Evolutionary conservation across 805 yeast genomes (phyloP), one percentile per base, ranked within the genome.

Genomic region (Middelhovenomyces tepae): DNA sequence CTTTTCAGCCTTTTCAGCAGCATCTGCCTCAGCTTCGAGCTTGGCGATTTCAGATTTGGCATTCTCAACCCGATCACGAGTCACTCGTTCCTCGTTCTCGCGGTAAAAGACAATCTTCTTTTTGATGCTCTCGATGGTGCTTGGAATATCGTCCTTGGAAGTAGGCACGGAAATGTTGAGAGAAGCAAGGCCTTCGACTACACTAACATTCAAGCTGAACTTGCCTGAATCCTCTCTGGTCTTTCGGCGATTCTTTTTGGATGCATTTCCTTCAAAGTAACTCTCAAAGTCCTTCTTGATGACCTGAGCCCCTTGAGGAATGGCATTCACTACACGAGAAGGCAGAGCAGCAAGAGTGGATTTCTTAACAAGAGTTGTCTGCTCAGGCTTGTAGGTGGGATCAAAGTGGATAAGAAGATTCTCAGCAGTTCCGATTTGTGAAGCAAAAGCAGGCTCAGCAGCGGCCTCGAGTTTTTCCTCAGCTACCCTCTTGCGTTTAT

Each of bases 111-210:
- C 65, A 52, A 83, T 72, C 58, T 91, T 86, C 47, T 67, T 71
- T 66, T 76, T 74, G 60, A 89, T 73, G 45, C 73, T 65, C 33
- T 66, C 74, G 50, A 82, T 59, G 42, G 89, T 73, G 28, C 60
- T 59, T 20, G 78, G 67, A 44, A 79, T 75, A 35, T 82, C 89
- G 11, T 77, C 91, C 43, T 71, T 62, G 47, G 76, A 69, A 39
- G 78, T 67, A 54, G 98, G 98, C 42, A 87, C 71, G 29, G 80
- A 66, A 44, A 89, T 71, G 36, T 76, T 75, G 52, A 89, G 71
- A 51, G 80, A 80, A 42, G 83, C 68, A 48, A 91, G 72, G 35
- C 80, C 71, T 42, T 78, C 75, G 48, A 89, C 77, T 40, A 84
- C 69, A 42, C 77, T 80, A 35, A 94, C 80, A 55, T 86, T 89